Percentiles rank a stretch among this genome's conserved stretches.
phyloP scores from a whole-genome alignment of 1,284 basidiomycete genomes.

The Xerocomus amazonicus region DNA sequence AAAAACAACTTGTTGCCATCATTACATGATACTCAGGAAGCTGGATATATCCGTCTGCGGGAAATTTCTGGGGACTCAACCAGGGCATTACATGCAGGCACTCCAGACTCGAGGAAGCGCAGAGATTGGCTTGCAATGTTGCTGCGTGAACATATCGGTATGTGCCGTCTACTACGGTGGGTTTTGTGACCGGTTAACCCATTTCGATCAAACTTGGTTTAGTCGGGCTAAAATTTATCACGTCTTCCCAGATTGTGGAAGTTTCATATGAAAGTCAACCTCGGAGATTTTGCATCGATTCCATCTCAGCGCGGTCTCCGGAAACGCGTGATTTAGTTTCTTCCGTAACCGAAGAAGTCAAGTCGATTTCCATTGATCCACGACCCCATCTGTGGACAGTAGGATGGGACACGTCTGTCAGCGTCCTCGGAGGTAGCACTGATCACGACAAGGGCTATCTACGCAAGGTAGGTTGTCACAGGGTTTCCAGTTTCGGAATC shows the following conservation, averaged over 20 bases:
- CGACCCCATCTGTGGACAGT: constrained; percentile 48
- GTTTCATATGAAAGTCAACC: constrained; percentile 59
- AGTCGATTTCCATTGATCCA: constrained; percentile 41
- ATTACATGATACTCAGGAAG: constrained; percentile 47
- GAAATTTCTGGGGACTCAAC: constrained; percentile 37
- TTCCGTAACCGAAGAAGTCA: constrained; percentile 40
- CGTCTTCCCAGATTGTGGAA: constrained; percentile 57
- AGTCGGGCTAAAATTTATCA: constrained; percentile 77
- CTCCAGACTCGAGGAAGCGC: constrained; percentile 37
- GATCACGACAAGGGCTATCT: constrained; percentile 16
- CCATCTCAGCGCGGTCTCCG: constrained; percentile 41
- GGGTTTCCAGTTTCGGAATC: constrained; percentile 5
- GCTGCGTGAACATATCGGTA: constrained; percentile 61
- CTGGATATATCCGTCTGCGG: constrained; percentile 47
- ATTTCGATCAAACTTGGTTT: constrained; percentile 14
- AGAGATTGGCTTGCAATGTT: constrained; percentile 66
- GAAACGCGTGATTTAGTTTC: constrained; percentile 24
- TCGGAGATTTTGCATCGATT: constrained; percentile 52
- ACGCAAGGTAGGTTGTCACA: constrained; percentile 32
- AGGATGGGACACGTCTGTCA: constrained; percentile 60
- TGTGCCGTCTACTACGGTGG: constrained; percentile 17
- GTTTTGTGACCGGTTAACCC: constrained; percentile 7
- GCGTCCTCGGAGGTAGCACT: constrained; percentile 38
- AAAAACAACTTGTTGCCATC: constrained; percentile 45
- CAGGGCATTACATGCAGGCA: constrained; percentile 4